Conservation (phyloP, 2,329 filamentous ascomycete species). For the Cladophialophora bantiana region DNA sequence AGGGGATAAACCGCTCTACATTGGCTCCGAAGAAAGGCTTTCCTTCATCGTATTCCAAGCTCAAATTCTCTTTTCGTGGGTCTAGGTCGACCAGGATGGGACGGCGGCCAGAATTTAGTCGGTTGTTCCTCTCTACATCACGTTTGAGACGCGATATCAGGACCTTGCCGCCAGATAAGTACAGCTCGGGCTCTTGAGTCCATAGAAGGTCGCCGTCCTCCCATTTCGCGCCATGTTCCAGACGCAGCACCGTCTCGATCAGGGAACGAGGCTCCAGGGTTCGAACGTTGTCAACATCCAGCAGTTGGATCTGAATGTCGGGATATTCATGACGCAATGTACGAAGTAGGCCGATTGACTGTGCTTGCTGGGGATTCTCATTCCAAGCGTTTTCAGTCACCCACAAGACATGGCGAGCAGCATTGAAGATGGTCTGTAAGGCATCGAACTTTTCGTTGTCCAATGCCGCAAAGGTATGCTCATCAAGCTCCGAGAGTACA, state of each 20-base stretch:
- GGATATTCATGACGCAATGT: constrained; percentile 20
- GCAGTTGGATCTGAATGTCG: constrained; percentile 17
- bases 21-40: neutral
- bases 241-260: neutral
- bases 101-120: constrained; percentile 39
- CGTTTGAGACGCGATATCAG: constrained; percentile 44
- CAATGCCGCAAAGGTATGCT: constrained; percentile 2
- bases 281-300: constrained; percentile 11
- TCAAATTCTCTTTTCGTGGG: neutral
- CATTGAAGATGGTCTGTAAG: constrained; percentile 12
- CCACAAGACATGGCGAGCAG: constrained; percentile 11
- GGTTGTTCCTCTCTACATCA: constrained; percentile 34
- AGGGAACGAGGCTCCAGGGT: neutral
- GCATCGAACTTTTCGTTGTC: constrained; percentile 16
- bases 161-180: constrained; percentile 39
- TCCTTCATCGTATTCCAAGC: neutral
- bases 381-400: constrained; percentile 8
- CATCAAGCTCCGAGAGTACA: constrained; percentile 8
- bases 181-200: constrained; percentile 44
- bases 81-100: neutral
- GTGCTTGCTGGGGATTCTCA: constrained; percentile 5
- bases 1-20: neutral
- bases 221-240: constrained; percentile 14
- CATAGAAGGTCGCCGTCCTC: constrained; percentile 39
- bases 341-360: constrained; percentile 11